Evolutionary conservation across 352 stramenopile genomes (phyloP).

Genomic region (Peronospora tabacina): DNA sequence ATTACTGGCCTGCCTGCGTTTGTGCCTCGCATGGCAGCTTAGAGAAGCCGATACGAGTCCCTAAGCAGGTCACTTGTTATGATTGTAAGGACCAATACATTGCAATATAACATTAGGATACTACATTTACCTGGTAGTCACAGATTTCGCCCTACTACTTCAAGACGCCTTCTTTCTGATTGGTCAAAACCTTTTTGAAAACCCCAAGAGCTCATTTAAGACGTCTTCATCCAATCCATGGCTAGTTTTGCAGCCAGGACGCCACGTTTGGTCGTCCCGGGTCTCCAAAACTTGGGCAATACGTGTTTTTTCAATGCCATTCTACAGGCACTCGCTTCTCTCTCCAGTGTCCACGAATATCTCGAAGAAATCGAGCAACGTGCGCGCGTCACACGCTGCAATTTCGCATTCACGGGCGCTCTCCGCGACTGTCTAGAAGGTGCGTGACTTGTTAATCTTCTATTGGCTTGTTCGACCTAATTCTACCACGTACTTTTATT

Average conservation of each 20-base stretch:
- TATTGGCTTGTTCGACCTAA: not conserved
- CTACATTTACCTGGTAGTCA: no score
- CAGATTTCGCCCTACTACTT: no score
- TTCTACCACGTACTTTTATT: not conserved
- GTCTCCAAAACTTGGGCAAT: slow-evolving; percentile 87
- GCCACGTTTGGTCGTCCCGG: slow-evolving; percentile 24
- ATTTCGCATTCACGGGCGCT: slow-evolving; percentile 53
- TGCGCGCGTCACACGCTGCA: slow-evolving; percentile 24
- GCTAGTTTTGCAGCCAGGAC: slow-evolving; percentile 19
- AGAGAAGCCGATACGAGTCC: slow-evolving; percentile 11
- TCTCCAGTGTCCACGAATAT: slow-evolving; percentile 64
- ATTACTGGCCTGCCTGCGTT: slow-evolving; percentile 95
- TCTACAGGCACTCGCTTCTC: slow-evolving; percentile 69
- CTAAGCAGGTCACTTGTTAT: no score
- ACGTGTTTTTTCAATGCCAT: slow-evolving; percentile 89
- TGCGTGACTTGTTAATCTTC: slow-evolving; percentile 8
- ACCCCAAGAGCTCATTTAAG: slow-evolving; percentile 4
- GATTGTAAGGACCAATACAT: no score
- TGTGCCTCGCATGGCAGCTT: slow-evolving; percentile 78
- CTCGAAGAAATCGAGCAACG: slow-evolving; percentile 51
- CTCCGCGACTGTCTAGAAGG: slow-evolving; percentile 61
- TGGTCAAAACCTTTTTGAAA: slow-evolving; percentile 7
- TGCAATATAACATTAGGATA: no score
- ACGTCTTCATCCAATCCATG: slow-evolving; percentile 2
- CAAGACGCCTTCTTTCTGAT: not conserved